Conservation (phyloP, 805 yeast species). For the Saccharomycopsis malanga region DNA sequence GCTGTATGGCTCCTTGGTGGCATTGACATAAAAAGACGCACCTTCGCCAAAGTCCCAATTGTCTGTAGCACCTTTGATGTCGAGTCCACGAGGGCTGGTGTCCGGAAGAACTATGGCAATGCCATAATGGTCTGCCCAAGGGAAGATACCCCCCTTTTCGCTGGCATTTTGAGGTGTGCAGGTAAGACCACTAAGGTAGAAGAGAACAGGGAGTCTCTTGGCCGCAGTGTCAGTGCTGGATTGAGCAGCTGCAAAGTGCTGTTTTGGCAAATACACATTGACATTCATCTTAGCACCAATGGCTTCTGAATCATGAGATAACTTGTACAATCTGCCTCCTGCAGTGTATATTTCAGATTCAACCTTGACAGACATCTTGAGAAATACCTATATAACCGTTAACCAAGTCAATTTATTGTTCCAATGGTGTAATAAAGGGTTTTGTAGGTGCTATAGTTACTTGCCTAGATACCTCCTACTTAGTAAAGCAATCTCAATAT, state of each 20-base stretch:
- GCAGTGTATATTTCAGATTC: conserved; percentile 52
- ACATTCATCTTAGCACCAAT: conserved; percentile 75
- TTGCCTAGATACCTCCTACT: too few relatives aligned
- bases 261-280: conserved; percentile 73
- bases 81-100: conserved; percentile 89
- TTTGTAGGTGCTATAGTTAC: too few relatives aligned
- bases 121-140: conserved; percentile 72
- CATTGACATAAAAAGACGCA: conserved; percentile 91
- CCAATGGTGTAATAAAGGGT: not conserved
- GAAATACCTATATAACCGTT: too few relatives aligned
- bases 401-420: not conserved
- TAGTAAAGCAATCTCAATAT: too few relatives aligned
- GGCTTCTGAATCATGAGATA: conserved; percentile 60
- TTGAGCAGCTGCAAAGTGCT: conserved; percentile 33
- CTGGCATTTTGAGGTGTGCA: conserved; percentile 91
- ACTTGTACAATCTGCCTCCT: conserved; percentile 71
- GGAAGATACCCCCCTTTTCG: conserved; percentile 86
- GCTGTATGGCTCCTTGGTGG: conserved; percentile 65
- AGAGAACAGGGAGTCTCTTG: conserved; percentile 57
- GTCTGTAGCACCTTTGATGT: conserved; percentile 72
- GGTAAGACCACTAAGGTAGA: conserved; percentile 83
- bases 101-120: conserved; percentile 92
- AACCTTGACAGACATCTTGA: conserved; percentile 23
- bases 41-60: conserved; percentile 89
- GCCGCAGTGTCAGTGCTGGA: conserved; percentile 21